phyloP scores from a whole-genome alignment of 2,329 filamentous ascomycete genomes.

The Aschersonia sp. region DNA sequence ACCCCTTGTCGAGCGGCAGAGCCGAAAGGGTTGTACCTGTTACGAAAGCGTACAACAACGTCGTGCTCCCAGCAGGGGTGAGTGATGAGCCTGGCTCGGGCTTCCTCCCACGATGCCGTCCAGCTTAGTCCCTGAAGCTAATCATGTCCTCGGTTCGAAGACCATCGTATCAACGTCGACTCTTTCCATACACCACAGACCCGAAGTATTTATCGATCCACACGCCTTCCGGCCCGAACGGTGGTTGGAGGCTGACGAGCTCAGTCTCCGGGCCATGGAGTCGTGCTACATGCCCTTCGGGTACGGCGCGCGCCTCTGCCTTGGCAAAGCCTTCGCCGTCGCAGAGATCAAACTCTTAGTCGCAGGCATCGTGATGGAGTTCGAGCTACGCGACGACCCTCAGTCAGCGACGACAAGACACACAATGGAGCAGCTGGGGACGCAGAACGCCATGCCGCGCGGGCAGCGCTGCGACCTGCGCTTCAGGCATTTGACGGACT shows the following conservation, averaged over 20 bases:
- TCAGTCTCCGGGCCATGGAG: constrained; percentile 2
- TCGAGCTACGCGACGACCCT: constrained; percentile 1
- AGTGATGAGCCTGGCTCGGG: background rate
- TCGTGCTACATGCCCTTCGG: constrained; percentile 4
- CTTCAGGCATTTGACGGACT: too few species aligned
- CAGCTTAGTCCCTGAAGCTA: background rate
- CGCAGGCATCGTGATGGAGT: constrained; percentile 1
- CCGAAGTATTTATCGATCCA: constrained; percentile 1
- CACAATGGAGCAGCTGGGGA: constrained; percentile 3
- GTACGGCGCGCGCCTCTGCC: constrained; percentile 3
- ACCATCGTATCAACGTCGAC: constrained; percentile 4
- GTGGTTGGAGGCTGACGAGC: constrained; percentile 3
- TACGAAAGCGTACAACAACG: background rate
- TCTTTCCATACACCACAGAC: constrained; percentile 1
- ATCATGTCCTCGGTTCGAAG: background rate
- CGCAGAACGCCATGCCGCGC: constrained; percentile 2
- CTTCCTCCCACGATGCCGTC: background rate
- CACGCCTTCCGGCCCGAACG: constrained; percentile 1
- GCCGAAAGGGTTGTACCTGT: constrained; percentile 3
- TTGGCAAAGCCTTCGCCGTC: constrained; percentile 2
- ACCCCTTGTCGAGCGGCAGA: constrained; percentile 2
- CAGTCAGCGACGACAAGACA: background rate
- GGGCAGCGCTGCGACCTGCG: constrained; percentile 2
- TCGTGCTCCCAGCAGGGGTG: constrained; percentile 2
- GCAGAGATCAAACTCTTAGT: constrained; percentile 2